A percentile compares a stretch with the other conserved stretches of the same genome.
These are phyloP conservation scores for Azolla pinnata DNA, from an alignment of 75 land plant genomes.

Conservation along the genomic window DNA sequence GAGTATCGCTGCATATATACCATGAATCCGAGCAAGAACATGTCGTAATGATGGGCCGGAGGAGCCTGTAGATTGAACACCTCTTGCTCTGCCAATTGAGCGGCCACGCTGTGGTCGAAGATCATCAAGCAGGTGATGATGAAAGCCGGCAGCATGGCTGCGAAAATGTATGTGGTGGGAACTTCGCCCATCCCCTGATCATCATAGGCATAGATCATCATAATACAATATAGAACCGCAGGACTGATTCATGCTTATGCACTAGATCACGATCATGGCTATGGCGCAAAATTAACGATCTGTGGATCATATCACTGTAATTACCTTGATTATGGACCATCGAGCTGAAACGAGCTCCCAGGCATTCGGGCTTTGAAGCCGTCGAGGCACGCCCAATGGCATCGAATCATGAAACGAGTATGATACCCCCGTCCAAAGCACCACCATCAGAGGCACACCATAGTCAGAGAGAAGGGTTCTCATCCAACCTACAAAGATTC, in stretches of 20 bases:
- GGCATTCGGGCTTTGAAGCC: constrained; percentile 71
- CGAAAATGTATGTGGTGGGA: constrained; percentile 56
- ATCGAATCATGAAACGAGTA: constrained; percentile 44
- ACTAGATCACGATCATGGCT: neutral
- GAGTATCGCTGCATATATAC: constrained; percentile 19
- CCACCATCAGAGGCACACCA: constrained; percentile 90
- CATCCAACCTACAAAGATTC: constrained; percentile 45
- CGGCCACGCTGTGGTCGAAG: constrained; percentile 94
- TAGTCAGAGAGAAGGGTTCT: constrained; percentile 78
- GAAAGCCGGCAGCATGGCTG: constrained; percentile 81
- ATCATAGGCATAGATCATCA: neutral
- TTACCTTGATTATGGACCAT: constrained; percentile 69
- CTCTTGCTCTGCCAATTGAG: constrained; percentile 85
- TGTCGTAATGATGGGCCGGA: constrained; percentile 74
- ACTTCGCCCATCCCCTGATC: constrained; percentile 71
- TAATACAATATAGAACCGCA: neutral
- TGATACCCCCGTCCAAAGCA: constrained; percentile 84
- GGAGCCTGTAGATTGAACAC: constrained; percentile 84
- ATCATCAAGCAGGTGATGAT: constrained; percentile 90
- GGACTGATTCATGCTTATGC: neutral
- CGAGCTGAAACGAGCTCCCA: constrained; percentile 62
- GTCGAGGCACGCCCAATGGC: constrained; percentile 60
- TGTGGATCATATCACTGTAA: neutral
- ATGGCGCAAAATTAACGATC: neutral
- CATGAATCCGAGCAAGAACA: constrained; percentile 70